Conservation (phyloP, 1,284 basidiomycete species). For the Moesziomyces sp. region DNA sequence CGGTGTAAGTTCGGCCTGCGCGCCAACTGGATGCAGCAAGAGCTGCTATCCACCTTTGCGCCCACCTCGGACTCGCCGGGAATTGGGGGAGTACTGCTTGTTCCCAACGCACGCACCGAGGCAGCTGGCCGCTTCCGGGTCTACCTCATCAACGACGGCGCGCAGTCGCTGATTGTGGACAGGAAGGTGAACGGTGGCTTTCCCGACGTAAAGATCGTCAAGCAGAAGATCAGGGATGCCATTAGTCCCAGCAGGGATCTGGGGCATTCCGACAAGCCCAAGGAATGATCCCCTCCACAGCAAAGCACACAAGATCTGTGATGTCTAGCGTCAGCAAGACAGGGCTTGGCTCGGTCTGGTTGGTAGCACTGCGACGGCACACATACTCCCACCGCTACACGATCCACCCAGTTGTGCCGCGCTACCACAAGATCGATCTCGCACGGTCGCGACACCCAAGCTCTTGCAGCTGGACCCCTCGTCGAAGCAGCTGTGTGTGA, state of each 20-base stretch:
- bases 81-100: conserved; percentile 12
- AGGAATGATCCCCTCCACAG: not conserved
- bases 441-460: too few relatives aligned
- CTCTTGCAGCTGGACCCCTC: too few relatives aligned
- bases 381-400: too few relatives aligned
- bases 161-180: conserved; percentile 22
- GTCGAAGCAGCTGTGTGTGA: too few relatives aligned
- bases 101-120: conserved; percentile 14
- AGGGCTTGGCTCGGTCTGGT: too few relatives aligned
- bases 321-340: too few relatives aligned
- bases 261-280: conserved; percentile 27
- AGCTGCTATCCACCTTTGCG: conserved; percentile 35
- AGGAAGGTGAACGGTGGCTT: conserved; percentile 25
- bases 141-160: conserved; percentile 2
- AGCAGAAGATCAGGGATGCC: conserved; percentile 26
- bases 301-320: too few relatives aligned
- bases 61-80: not conserved
- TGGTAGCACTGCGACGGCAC: too few relatives aligned
- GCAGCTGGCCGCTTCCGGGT: conserved; percentile 21
- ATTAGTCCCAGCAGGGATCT: conserved; percentile 18
- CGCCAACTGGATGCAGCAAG: conserved; percentile 43
- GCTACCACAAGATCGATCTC: too few relatives aligned
- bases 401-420: too few relatives aligned
- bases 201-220: conserved; percentile 32
- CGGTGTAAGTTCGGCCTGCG: conserved; percentile 38